Conservation (phyloP, 345 rosid genomes). For the Nephelium lappaceum region DNA sequence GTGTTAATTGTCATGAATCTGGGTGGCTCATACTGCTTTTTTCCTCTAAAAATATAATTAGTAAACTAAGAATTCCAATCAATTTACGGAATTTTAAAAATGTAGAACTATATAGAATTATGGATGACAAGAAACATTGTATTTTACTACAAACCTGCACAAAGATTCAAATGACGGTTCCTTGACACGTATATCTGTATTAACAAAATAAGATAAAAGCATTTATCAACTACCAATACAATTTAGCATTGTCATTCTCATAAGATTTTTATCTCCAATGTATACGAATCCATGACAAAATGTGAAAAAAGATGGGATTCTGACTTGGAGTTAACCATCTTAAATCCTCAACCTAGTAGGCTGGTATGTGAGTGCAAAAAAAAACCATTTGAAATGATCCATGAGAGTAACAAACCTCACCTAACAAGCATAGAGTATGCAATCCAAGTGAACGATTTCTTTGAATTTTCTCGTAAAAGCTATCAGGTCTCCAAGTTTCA, state of each 20-base stretch:
- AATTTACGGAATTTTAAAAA: conserved; percentile 12
- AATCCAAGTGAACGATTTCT: conserved; percentile 67
- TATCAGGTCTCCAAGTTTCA: conserved; percentile 86
- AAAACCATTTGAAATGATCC: background rate
- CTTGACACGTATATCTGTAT: conserved; percentile 84
- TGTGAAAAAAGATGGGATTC: background rate
- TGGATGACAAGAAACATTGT: background rate
- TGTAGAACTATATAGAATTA: background rate
- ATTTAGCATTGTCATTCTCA: background rate
- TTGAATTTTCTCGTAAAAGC: conserved; percentile 85
- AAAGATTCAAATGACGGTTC: conserved; percentile 92
- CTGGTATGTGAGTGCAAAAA: background rate
- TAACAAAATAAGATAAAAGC: background rate
- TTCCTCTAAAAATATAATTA: conserved; percentile 55
- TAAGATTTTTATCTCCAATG: background rate
- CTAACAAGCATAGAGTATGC: conserved; percentile 90
- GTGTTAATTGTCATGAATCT: conserved; percentile 84
- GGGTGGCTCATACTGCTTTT: conserved; percentile 82
- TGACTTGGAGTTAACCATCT: background rate
- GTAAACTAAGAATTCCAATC: conserved; percentile 10
- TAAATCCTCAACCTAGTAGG: background rate
- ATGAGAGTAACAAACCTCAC: conserved; percentile 32
- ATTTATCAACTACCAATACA: background rate
- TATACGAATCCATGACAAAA: background rate
- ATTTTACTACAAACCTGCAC: conserved; percentile 52